Base-by-base conservation (phyloP, 2,329 filamentous ascomycete species). In the Colletotrichum euphorbiae region DNA sequence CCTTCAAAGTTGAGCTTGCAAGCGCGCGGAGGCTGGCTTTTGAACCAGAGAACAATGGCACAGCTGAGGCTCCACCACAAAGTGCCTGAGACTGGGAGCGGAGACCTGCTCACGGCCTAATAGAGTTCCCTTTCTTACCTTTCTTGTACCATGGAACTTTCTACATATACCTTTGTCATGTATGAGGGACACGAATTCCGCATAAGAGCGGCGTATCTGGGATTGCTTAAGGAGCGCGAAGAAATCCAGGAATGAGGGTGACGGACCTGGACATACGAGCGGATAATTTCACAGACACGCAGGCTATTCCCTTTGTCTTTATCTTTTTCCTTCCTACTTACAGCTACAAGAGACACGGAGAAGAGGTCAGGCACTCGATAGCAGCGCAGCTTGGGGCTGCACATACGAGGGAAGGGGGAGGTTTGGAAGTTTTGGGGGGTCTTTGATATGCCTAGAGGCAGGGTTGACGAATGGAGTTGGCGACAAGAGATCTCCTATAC, bases 1-100 rank as follows among this genome's bases (percentile, higher is more conserved):
- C 38, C 19, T 57, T 69, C 19, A 78, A 77, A 65, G 71, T 74
- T 28, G 79, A 80, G 38, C 79, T 78, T 36, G 75, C 74, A 28
- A 69, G 67, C 38, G 48, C 68, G 6, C 60, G 51, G 46, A 74
- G 73, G 57, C 55, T 74, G 28, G 72, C 67, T 40, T 73, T 74
- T 45, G 75, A 78, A 54, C 64, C 68, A 13, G 75, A 71, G 24
- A 76, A 75, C 21, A 74, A 74, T 56, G 74, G 73, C 9, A 69
- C 33, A 13, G 55, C 48, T 56, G 68, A 69, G 17, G 69, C 72
- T 24, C 72, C 74, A 11, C 71, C 77, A 31, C 74, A 75, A 72
- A 77, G 74, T 69, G 76, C 77, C 59, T 79, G 76, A 59, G n/a
- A 45, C 13, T 55, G 45, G 33, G 50, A 24, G 33, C 43, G 33